Percentiles rank a stretch among this genome's conserved stretches.
These are phyloP conservation scores for Tricholoma saponaceum DNA, from an alignment of 768 basidiomycete genomes.

Conservation along the genomic window DNA sequence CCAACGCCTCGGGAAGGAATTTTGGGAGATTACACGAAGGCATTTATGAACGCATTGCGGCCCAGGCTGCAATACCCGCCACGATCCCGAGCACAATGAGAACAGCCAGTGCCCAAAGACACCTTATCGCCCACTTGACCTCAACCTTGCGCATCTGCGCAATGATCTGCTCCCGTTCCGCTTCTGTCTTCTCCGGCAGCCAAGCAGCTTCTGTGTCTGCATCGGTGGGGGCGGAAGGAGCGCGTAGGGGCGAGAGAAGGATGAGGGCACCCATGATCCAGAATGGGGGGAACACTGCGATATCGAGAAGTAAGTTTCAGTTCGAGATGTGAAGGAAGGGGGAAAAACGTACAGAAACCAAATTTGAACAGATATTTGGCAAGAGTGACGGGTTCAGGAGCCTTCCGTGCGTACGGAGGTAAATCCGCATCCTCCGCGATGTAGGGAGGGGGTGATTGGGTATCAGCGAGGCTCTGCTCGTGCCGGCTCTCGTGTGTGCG, in stretches of 20 bases:
- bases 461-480: slow-evolving; percentile 29
- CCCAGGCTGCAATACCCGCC: slow-evolving; percentile 31
- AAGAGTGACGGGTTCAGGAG: slow-evolving; percentile 47
- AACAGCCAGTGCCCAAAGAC: slow-evolving; percentile 48
- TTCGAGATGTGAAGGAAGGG: neutral
- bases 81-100: slow-evolving; percentile 35
- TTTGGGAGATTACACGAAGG: neutral
- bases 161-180: slow-evolving; percentile 44
- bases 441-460: slow-evolving; percentile 37
- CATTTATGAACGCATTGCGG: slow-evolving; percentile 17
- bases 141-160: slow-evolving; percentile 44
- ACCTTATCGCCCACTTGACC: slow-evolving; percentile 54
- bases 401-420: slow-evolving; percentile 33
- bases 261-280: slow-evolving; percentile 59
- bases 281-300: slow-evolving; percentile 57
- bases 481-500: slow-evolving; percentile 38
- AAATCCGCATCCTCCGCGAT: slow-evolving; percentile 28
- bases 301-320: slow-evolving; percentile 7
- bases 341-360: slow-evolving; percentile 48
- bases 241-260: slow-evolving; percentile 48
- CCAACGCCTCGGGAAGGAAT: neutral
- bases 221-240: slow-evolving; percentile 24
- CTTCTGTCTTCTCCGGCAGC: slow-evolving; percentile 53
- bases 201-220: slow-evolving; percentile 33
- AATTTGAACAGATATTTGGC: slow-evolving; percentile 61